Conservation (phyloP, 2,329 filamentous ascomycete species). For the Lecanoromycetidae sp. region DNA sequence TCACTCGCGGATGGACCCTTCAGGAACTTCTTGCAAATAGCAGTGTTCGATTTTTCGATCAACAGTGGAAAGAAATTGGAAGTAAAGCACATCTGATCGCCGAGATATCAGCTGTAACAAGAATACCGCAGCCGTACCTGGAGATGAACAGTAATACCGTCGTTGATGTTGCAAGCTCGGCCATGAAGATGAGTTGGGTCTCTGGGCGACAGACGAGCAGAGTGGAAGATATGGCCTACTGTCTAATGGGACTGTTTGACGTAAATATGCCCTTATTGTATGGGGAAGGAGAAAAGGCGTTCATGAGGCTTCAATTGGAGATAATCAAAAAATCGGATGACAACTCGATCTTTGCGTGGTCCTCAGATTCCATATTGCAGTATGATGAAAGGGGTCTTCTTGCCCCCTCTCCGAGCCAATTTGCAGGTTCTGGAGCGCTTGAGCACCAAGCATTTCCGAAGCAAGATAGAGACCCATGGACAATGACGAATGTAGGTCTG, state of each 20-base stretch:
- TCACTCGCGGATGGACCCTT: slow-evolving; percentile 23
- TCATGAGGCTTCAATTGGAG: slow-evolving; percentile 11
- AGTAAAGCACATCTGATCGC: background rate
- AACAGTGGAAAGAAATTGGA: slow-evolving; percentile 5
- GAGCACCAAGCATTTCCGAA: no score
- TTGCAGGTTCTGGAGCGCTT: no score
- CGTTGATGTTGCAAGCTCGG: background rate
- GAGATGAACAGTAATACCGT: slow-evolving; percentile 12
- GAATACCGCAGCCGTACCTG: slow-evolving; percentile 19
- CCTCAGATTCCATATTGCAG: no score
- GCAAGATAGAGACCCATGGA: no score
- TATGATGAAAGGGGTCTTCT: no score
- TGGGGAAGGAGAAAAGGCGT: slow-evolving; percentile 23
- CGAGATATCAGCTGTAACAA: slow-evolving; percentile 2
- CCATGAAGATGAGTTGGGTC: slow-evolving; percentile 27
- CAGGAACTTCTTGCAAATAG: slow-evolving; percentile 23
- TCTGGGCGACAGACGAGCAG: slow-evolving; percentile 23
- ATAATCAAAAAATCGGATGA: background rate
- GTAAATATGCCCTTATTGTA: slow-evolving; percentile 29
- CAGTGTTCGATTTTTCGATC: slow-evolving; percentile 18
- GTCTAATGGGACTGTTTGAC: slow-evolving; percentile 27
- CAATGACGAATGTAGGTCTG: no score
- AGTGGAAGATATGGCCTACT: slow-evolving; percentile 27
- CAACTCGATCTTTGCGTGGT: slow-evolving; percentile 1
- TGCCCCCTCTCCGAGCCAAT: no score